phyloP scores from a whole-genome alignment of 2,329 filamentous ascomycete species.

The Trematosphaeria pertusa region DNA sequence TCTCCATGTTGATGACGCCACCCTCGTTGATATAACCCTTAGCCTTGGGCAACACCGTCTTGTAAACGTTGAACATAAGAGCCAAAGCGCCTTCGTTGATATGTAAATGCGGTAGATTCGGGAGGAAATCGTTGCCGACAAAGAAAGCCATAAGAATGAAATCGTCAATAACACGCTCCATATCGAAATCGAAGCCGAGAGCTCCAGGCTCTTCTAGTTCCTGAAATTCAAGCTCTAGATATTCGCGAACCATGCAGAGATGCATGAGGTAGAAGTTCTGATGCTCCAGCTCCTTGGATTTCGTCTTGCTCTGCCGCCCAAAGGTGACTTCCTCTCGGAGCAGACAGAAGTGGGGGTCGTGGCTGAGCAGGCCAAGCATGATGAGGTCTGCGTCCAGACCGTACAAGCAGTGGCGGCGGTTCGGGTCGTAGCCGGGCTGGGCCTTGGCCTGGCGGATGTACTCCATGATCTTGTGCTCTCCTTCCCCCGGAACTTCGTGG shows the following conservation, averaged over 20 bases:
- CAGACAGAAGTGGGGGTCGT: constrained; percentile 97
- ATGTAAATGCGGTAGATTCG: constrained; percentile 92
- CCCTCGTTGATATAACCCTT: constrained; percentile 97
- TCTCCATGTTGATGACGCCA: constrained; percentile 86
- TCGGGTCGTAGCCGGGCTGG: constrained; percentile 89
- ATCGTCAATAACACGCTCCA: constrained; percentile 97
- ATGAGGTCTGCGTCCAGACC: constrained; percentile 97
- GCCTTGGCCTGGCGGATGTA: constrained; percentile 98
- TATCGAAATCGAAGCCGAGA: constrained; percentile 82
- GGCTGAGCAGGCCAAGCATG: constrained; percentile 96
- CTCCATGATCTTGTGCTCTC: constrained; percentile 99
- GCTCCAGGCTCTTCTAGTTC: constrained; percentile 78
- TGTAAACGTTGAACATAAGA: constrained; percentile 98
- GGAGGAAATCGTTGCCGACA: constrained; percentile 98
- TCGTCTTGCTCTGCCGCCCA: constrained; percentile 83
- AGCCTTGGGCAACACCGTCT: constrained; percentile 82
- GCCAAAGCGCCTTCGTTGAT: constrained; percentile 98
- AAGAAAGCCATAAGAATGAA: constrained; percentile 99
- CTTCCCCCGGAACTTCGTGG: constrained; percentile 96
- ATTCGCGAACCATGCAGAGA: constrained; percentile 96
- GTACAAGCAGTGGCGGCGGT: constrained; percentile 95
- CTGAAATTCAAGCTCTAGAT: constrained; percentile 95
- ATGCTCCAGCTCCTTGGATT: constrained; percentile 95
- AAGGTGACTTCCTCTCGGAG: constrained; percentile 98
- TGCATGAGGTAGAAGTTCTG: constrained; percentile 99